Base-by-base conservation (phyloP, 148 eudicot species). In the Tetragonia tetragonoides region DNA sequence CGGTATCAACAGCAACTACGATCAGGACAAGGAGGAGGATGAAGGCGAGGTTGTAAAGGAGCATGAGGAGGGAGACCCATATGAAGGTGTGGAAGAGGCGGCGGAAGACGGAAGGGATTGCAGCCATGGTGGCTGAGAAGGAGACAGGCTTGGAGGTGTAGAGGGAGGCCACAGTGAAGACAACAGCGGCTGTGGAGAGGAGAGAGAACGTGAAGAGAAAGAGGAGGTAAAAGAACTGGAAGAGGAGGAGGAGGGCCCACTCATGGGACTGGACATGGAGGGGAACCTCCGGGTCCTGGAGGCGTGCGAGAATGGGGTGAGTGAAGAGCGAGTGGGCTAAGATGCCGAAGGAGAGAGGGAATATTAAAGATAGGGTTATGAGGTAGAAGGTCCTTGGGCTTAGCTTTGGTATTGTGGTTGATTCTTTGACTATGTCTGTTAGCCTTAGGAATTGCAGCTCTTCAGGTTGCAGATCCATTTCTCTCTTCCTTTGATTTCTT, bases 251-350 rank as follows among this genome's bases (percentile, higher is more conserved):
- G 49, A 84, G 84, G 70, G 89, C 66, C 94, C 91, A 89, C 39
- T 90, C 73, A 39, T 87, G 83, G 51, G 96, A 23, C 53, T 84
- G 86, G 41, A 88, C 15, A 16, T 37, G 53, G 44, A 83, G 38
- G 3, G 86, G 84, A 20, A 78, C 78, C 10, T 76, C 15, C 0
- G 90, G 86, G 72, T 88, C 83, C 53, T 87, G 90, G 56, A 91
- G 85, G 54, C 87, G 91, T 34, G 88, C 0, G 62, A 95, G 78
- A 38, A 95, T 83, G 0, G 99, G 99, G 79, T 90, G 94, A 5
- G 97, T 95, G 89, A 95, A 92, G 60, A 95, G 87, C 6, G 97
- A 91, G 78, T 95, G 99, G 18, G 97, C 99, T n/a, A 95, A 76
- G 72, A 95, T 93, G 11, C 96, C 97, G 72, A 95, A 95, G 6